Base-by-base conservation (phyloP, 352 stramenopile species). In the Globisporangium carolinianum region DNA sequence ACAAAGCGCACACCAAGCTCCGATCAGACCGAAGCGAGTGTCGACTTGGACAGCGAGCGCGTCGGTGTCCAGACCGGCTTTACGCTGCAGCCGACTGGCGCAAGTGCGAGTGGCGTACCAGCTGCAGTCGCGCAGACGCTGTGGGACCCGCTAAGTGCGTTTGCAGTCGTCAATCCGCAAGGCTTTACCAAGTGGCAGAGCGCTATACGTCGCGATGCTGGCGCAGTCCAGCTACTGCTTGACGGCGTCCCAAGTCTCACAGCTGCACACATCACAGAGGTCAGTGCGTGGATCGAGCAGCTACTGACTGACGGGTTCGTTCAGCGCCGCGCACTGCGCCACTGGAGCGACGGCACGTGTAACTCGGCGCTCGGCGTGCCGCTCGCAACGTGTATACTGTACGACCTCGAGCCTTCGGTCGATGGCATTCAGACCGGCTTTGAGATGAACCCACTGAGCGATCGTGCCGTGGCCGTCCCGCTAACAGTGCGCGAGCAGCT, bases 291-390 rank as follows among this genome's bases (percentile, higher is more conserved):
- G 82, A 71, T 91, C 38, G 56, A 55, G 4, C 6, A 9, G 1
- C 39, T 89, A 3, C 57, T 84, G 1, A 46, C 11, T 2, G 76
- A 85, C 45, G 70, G 72, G 12, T 80, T 87, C 17, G 46, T 89
- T 12, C 60, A 55, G 37, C 68, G 76, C 1, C 69, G 79, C 47
- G 82, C 78, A 0, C 55, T 86, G 38, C 72, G 76, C 6, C 79
- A 88, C 57, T 91, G 82, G 82, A 72, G 63, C 1, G 58, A 73
- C 12, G 79, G 82, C n/a, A 91, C 75, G 1, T 88, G 77, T 52
- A n/a, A 67, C 5, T 75, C 75, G 5, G 68, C 68, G 14, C 55
- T 89, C 51, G 68, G 76, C 36, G 41, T 86, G 12, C 58, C 64
- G 2, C 63, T 73, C 1, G 17, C 49, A 7, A 41, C 55, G 0